Evolutionary conservation across 768 basidiomycete species (phyloP).

Genomic region (Psilocybe azurescens): DNA sequence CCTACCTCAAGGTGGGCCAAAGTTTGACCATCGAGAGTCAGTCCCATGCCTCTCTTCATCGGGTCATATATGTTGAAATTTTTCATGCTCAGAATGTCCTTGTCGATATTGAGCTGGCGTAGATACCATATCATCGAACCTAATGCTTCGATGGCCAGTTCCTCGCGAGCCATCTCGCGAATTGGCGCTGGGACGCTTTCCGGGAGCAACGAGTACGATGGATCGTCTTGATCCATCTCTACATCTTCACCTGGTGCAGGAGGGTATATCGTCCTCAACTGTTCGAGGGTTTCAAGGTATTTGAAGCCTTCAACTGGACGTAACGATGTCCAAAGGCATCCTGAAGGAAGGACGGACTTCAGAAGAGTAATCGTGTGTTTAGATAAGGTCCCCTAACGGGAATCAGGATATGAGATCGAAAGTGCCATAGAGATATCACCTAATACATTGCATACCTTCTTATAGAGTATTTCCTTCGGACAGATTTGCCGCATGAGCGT

Average conservation of each 20-base stretch:
- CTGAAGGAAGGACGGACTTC: conserved; percentile 77
- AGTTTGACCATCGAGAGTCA: conserved; percentile 93
- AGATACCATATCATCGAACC: conserved; percentile 94
- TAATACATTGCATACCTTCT: conserved; percentile 60
- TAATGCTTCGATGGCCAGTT: conserved; percentile 79
- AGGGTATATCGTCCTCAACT: conserved; percentile 72
- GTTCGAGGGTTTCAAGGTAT: conserved; percentile 71
- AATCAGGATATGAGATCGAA: background rate
- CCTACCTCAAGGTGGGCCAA: conserved; percentile 91
- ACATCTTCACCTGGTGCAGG: conserved; percentile 42
- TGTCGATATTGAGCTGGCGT: conserved; percentile 92
- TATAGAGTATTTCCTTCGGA: conserved; percentile 90
- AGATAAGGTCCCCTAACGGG: conserved; percentile 78
- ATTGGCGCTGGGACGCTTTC: conserved; percentile 72
- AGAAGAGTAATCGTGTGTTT: conserved; percentile 83
- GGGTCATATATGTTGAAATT: conserved; percentile 99
- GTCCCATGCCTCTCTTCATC: conserved; percentile 84
- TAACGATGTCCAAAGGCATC: conserved; percentile 89
- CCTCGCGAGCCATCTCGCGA: conserved; percentile 68
- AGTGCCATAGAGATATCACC: background rate
- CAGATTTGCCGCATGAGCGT: conserved; percentile 91
- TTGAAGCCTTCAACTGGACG: conserved; percentile 82
- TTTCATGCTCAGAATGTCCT: conserved; percentile 92
- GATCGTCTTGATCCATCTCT: conserved; percentile 37
- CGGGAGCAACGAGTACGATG: conserved; percentile 44